A percentile compares a stretch with the other conserved stretches of the same genome.
Conservation (phyloP, 257 asterid genomes). For the Solanum sejunctum region DNA sequence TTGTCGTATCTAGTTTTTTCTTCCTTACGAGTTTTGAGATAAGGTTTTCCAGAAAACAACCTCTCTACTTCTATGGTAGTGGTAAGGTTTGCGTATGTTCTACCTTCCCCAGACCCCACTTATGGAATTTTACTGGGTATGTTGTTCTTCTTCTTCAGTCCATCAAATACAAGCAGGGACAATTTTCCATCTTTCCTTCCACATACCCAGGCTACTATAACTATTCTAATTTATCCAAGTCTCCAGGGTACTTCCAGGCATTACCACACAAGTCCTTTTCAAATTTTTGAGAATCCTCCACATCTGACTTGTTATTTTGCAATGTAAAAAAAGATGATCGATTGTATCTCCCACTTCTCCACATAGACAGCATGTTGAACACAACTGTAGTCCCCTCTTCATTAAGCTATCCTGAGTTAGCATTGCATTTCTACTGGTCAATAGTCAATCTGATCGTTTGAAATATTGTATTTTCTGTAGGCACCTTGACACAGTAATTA, state of each 20-base stretch:
- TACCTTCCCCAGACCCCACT: too few species aligned
- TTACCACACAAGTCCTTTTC: neutral
- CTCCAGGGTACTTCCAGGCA: neutral
- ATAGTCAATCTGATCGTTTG: neutral
- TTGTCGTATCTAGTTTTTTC: too few species aligned
- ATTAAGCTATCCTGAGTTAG: neutral
- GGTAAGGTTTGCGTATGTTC: too few species aligned
- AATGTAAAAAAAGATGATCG: neutral
- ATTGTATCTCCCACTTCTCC: neutral
- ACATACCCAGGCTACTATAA: too few species aligned
- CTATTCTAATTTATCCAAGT: neutral
- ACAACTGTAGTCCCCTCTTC: neutral
- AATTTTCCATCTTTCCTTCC: too few species aligned
- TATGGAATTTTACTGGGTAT: too few species aligned
- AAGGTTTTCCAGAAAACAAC: too few species aligned
- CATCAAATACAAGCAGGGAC: too few species aligned
- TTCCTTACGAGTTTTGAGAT: too few species aligned
- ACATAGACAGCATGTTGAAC: neutral
- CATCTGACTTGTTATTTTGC: neutral
- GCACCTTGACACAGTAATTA: neutral
- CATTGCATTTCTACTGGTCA: neutral
- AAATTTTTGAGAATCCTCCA: neutral
- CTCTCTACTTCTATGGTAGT: too few species aligned
- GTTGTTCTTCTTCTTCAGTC: too few species aligned
- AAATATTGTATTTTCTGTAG: neutral